Evolutionary conservation across 805 yeast genomes (phyloP), one percentile per base, ranked within the genome.

Genomic region (Candida anglica): DNA sequence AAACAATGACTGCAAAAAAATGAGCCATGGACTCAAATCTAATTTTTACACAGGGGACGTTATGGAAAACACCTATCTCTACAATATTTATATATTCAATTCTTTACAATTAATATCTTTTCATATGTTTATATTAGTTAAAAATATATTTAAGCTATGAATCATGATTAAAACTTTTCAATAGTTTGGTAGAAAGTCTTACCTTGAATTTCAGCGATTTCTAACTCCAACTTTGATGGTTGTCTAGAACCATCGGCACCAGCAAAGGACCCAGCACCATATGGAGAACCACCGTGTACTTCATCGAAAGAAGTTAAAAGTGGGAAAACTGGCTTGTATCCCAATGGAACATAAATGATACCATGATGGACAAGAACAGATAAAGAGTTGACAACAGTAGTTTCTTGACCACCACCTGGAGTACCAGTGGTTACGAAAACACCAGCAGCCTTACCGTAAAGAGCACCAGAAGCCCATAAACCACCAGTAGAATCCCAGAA

Each of bases 191-290:
- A 55, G 59, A 86, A 85, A 34, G 73, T 57, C 50, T 67, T 60
- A 61, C 94, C 95, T 67, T 86, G 95, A 42, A 64, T 66, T 35
- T 56, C 58, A 35, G 83, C 88, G 41, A 81, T 52, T 46, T 71
- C 68, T 58, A 75, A 66, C 66, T 86, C 95, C 43, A 76, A 60
- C 33, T 64, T 74, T 36, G 77, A 53, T 28, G 88, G 83, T 44
- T 56, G 60, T 69, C 91, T 79, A 25, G 86, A 73, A 47, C 94
- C 95, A 52, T 81, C 87, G 15, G 77, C 64, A 44, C 82, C 89
- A 23, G 94, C 86, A 45, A 73, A 69, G 38, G 85, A 66, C 53
- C 91, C 93, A 28, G 95, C 86, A 61, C 94, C 94, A 83, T 87
- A 86, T 34, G 95, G 75, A 36, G 89, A 75, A 48, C 83, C 81